Evolutionary conservation across 441 rosid species (phyloP), one percentile per base, ranked within the genome.

Genomic region (Capsella rubella): DNA sequence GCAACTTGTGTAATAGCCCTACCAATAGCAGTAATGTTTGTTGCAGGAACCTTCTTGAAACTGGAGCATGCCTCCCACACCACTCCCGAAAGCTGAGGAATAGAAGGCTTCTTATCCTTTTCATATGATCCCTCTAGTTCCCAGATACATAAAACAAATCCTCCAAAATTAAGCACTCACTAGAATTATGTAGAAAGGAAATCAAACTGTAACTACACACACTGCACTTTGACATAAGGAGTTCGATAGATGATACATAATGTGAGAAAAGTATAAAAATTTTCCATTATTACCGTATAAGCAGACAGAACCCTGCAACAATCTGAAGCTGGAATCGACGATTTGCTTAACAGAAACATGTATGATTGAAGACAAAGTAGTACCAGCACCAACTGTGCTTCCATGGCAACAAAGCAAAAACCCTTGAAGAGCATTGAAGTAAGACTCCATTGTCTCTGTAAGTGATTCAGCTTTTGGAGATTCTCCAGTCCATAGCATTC

Each of bases 11-110:
- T 88, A 83, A 95, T 88, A 69, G 86, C 92, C 39, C 99, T 90
- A n/a, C 98, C 97, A 52, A 95, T 81, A 4, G 95, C 96, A 8
- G 76, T 84, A 37, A 90, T 84, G 78, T 95, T 89, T 72, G 98
- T 83, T n/a, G 89, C 71, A 53, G 98, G 93, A 69, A 86, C 81
- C 84, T 91, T 95, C 86, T 89, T 89, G 53, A 95, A 89, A 79
- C 91, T 78, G 43, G 89, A 76, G 52, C 99, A 95, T 8, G 96
- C 86, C 65, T 92, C 97, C 99, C 99, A 95, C 15, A 95, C 92
- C 25, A 86, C 81, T 73, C 99, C 98, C 37, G 87, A 92, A 13
- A 87, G 83, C 80, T 81, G 90, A 0, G 97, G 92, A 29, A 95
- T 86, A 0, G 80, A 47, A 0, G 71, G 77, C 78, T 79, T 82